Conservation (phyloP, 208 protist genomes). For the Trypanosomatidae sp. region DNA sequence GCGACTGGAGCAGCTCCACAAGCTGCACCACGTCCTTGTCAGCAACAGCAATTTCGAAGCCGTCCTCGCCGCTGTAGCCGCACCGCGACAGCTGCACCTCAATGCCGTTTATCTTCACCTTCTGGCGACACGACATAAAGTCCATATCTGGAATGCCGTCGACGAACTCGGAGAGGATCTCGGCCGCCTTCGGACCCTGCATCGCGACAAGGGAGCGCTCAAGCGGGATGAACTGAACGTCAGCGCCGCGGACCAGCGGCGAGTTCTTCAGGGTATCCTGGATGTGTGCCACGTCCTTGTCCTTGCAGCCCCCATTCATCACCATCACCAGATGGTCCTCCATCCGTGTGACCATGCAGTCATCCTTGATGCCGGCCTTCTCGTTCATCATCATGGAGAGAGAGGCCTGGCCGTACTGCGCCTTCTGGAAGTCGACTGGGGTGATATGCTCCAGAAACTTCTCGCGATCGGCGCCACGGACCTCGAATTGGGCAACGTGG, state of each 20-base stretch:
- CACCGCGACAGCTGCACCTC: constrained; percentile 78
- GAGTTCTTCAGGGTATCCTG: constrained; percentile 23
- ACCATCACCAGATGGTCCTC: constrained; percentile 93
- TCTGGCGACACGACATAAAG: constrained; percentile 86
- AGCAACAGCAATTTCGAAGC: constrained; percentile 96
- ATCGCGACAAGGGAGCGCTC: constrained; percentile 89
- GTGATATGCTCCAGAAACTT: constrained; percentile 94
- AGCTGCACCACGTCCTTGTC: constrained; percentile 46
- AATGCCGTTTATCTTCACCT: constrained; percentile 51
- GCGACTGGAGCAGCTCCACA: constrained; percentile 56
- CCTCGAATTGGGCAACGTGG: constrained; percentile 95
- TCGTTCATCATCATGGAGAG: constrained; percentile 95
- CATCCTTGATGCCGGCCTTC: constrained; percentile 93
- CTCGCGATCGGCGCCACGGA: constrained; percentile 88
- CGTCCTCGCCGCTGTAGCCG: constrained; percentile 99
- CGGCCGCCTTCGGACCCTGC: constrained; percentile 90
- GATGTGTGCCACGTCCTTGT: constrained; percentile 94
- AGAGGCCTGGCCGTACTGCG: constrained; percentile 40
- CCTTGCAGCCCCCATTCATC: constrained; percentile 96
- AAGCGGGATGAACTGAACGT: constrained; percentile 83
- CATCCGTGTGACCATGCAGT: constrained; percentile 94
- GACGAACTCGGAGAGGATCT: constrained; percentile 45
- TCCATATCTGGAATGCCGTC: constrained; percentile 32
- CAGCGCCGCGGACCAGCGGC: constrained; percentile 64
- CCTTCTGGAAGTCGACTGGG: constrained; percentile 72